Base-by-base conservation (phyloP, 495 filamentous ascomycete genomes). In the Hypoxylon perforatum region DNA sequence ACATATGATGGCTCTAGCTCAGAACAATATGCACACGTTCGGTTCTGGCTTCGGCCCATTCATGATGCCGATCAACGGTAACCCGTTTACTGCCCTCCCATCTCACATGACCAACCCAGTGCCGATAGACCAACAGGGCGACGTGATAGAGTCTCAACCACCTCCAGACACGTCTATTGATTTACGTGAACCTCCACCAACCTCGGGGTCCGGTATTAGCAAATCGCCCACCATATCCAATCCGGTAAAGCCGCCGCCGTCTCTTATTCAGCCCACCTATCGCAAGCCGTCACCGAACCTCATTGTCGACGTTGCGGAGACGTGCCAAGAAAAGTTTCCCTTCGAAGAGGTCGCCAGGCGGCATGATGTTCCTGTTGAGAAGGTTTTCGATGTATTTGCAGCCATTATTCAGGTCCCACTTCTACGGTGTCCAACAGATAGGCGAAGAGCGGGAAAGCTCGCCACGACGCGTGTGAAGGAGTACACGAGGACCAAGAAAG, bases 271-370 rank as follows among this genome's bases (percentile, higher is more conserved):
- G n/a, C 67, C 64, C 11, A 75, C 67, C 9, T 75, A 75, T 47
- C 73, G 73, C 47, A 77, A 73, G 60, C 69, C 69, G 8, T 69
- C 71, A 7, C 73, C 71, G 10, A 75, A 76, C 56, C 72, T 81
- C 1, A 72, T 82, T n/a, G 75, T 81, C 19, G 82, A 84, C 61
- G 77, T 84, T 14, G 81, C 81, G 15, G 77, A 83, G 61, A 83
- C 82, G 8, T 77, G 78, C 36, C 79, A 82, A 61, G 73, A 75
- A 51, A 69, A 65, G 25, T 82, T 83, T 39, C 82, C 82, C 7
- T 82, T 78, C 35, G 69, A 72, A 5, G 77, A 78, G 17, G 73
- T 84, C 6, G 81, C 81, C 3, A 71, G 74, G 21, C 71, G 80
- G 17, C 82, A 83, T 54, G 71, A 72, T 9, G 64, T 76, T 10